phyloP scores from a whole-genome alignment of 2,329 filamentous ascomycete genomes.

The Neopestalotiopsis sp. region DNA sequence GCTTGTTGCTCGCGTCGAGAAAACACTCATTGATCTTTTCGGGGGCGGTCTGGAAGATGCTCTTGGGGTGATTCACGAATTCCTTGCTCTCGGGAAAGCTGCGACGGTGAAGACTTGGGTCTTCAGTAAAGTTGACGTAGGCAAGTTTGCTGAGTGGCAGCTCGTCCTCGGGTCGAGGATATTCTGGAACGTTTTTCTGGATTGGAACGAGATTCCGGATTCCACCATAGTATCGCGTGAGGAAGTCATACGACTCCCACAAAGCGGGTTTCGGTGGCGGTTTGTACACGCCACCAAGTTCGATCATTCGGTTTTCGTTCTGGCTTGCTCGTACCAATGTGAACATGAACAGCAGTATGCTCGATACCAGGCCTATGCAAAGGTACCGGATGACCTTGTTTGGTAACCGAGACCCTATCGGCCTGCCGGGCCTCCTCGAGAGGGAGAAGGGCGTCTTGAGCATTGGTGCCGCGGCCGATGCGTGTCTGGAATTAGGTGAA shows the following conservation, averaged over 20 bases:
- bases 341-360: constrained; percentile 78
- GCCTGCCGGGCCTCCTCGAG: constrained; percentile 38
- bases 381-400: constrained; percentile 79
- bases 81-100: constrained; percentile 53
- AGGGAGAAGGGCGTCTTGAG: constrained; percentile 43
- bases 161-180: constrained; percentile 72
- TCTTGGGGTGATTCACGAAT: constrained; percentile 53
- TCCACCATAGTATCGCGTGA: constrained; percentile 90
- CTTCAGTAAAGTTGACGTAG: constrained; percentile 40
- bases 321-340: constrained; percentile 77
- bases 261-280: constrained; percentile 66
- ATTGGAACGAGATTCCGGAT: constrained; percentile 73
- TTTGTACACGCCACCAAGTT: constrained; percentile 52
- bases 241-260: constrained; percentile 86
- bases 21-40: constrained; percentile 77
- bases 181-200: constrained; percentile 77
- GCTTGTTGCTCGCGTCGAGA: constrained; percentile 69
- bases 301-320: constrained; percentile 68
- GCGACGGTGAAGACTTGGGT: constrained; percentile 35
- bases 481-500: constrained; percentile 60
- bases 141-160: constrained; percentile 48
- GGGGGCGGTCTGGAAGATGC: constrained; percentile 39
- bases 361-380: constrained; percentile 71
- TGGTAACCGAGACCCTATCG: constrained; percentile 66
- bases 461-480: constrained; percentile 50